Evolutionary conservation across 2,329 filamentous ascomycete species (phyloP).

Genomic region (Exophiala viscosa): DNA sequence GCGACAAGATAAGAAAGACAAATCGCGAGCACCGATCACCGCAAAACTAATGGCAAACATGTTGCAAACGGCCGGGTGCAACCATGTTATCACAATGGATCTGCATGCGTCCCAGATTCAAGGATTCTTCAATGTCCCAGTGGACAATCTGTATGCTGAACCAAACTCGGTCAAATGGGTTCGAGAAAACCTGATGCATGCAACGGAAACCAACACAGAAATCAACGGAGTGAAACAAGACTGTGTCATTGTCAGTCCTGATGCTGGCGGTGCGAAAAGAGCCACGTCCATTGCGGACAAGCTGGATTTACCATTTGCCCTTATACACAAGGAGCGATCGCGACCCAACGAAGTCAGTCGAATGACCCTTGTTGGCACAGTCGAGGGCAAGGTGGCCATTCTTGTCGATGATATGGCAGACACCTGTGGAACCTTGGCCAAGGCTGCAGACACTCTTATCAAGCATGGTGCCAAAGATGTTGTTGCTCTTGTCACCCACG

Average conservation of each 20-base stretch:
- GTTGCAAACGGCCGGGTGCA: constrained; percentile 90
- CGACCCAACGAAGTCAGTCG: constrained; percentile 86
- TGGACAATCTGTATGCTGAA: constrained; percentile 85
- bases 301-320: constrained; percentile 82
- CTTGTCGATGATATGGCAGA: constrained; percentile 98
- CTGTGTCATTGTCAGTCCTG: constrained; percentile 89
- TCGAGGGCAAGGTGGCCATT: constrained; percentile 85
- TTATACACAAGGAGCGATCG: constrained; percentile 95
- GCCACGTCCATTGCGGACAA: constrained; percentile 91
- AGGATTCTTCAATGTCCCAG: constrained; percentile 86
- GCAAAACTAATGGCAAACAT: constrained; percentile 96
- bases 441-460: constrained; percentile 85
- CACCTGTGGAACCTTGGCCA: constrained; percentile 82
- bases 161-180: constrained; percentile 91
- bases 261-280: constrained; percentile 90
- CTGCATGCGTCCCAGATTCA: constrained; percentile 91
- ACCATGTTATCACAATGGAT: constrained; percentile 94
- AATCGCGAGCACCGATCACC: constrained; percentile 91
- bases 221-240: constrained; percentile 24
- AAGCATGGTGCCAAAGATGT: constrained; percentile 82
- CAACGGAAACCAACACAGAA: constrained; percentile 48
- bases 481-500: constrained; percentile 92
- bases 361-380: constrained; percentile 95
- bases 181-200: constrained; percentile 72
- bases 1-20: constrained; percentile 96